Evolutionary conservation across 148 eudicot genomes (phyloP).

Genomic region (Camellia japonica): DNA sequence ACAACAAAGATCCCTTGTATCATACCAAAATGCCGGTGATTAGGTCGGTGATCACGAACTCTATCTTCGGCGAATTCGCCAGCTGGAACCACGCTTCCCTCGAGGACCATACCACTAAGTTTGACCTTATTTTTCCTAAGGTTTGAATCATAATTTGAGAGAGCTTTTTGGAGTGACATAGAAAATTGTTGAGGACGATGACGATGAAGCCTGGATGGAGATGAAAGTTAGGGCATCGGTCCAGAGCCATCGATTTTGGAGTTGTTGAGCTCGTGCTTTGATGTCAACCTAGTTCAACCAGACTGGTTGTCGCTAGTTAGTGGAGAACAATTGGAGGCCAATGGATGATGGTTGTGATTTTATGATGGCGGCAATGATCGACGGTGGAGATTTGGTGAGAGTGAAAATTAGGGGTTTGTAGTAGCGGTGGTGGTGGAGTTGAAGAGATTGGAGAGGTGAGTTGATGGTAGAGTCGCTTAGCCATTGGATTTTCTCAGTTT

Average conservation of each 20-base stretch:
- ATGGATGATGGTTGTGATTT: constrained; percentile 16
- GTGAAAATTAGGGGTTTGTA: constrained; percentile 13
- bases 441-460: constrained; percentile 34
- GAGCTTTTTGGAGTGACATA: constrained; percentile 79
- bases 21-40: constrained; percentile 74
- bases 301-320: constrained; percentile 34
- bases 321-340: constrained; percentile 46
- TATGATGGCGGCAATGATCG: constrained; percentile 4
- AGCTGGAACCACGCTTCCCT: constrained; percentile 62
- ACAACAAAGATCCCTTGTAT: constrained; percentile 82
- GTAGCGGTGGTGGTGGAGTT: constrained; percentile 12
- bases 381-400: constrained; percentile 17
- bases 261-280: constrained; percentile 77
- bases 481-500: constrained; percentile 31
- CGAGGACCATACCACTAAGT: constrained; percentile 83
- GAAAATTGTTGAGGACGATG: constrained; percentile 72
- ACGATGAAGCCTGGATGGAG: constrained; percentile 71
- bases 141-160: constrained; percentile 42
- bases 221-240: constrained; percentile 72
- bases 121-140: constrained; percentile 57
- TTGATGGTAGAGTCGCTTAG: constrained; percentile 38
- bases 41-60: constrained; percentile 79
- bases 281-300: constrained; percentile 47
- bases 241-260: constrained; percentile 86
- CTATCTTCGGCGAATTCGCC: constrained; percentile 59